Evolutionary conservation across 1,284 basidiomycete genomes (phyloP).

Genomic region (Ustilago esculenta): DNA sequence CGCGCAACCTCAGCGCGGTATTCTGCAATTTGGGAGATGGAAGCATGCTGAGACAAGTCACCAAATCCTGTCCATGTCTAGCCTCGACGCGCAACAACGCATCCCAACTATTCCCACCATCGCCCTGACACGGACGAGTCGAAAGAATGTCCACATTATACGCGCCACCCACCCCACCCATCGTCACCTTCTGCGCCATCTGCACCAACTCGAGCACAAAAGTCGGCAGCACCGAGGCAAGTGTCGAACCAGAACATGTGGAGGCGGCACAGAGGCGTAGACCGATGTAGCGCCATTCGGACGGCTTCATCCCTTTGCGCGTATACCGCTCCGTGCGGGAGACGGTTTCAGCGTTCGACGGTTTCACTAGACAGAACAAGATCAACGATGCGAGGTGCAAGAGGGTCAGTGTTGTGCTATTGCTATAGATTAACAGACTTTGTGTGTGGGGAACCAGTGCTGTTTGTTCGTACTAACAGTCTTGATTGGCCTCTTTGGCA

Average conservation of each 20-base stretch:
- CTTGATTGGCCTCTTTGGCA: slow-evolving; percentile 3
- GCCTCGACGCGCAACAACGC: slow-evolving; percentile 22
- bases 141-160: slow-evolving; percentile 50
- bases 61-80: slow-evolving; percentile 22
- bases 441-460: too few relatives aligned
- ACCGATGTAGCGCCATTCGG: slow-evolving; percentile 34
- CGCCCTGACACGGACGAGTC: neutral
- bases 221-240: slow-evolving; percentile 4
- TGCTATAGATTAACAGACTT: too few relatives aligned
- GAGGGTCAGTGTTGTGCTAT: slow-evolving; percentile 6
- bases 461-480: slow-evolving; percentile 36
- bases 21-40: slow-evolving; percentile 16
- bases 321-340: slow-evolving; percentile 4
- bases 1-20: slow-evolving; percentile 5
- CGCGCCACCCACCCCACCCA: slow-evolving; percentile 45
- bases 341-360: neutral
- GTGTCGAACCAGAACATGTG: neutral
- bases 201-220: slow-evolving; percentile 27
- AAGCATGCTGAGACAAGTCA: slow-evolving; percentile 19
- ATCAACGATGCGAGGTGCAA: neutral
- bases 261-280: slow-evolving; percentile 8
- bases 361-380: slow-evolving; percentile 8
- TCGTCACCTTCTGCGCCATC: slow-evolving; percentile 24
- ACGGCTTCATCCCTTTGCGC: slow-evolving; percentile 36
- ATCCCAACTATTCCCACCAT: slow-evolving; percentile 5